These are phyloP conservation scores for Inonotus obliquus DNA, from an alignment of 1,284 basidiomycete genomes.

Conservation along the genomic window DNA sequence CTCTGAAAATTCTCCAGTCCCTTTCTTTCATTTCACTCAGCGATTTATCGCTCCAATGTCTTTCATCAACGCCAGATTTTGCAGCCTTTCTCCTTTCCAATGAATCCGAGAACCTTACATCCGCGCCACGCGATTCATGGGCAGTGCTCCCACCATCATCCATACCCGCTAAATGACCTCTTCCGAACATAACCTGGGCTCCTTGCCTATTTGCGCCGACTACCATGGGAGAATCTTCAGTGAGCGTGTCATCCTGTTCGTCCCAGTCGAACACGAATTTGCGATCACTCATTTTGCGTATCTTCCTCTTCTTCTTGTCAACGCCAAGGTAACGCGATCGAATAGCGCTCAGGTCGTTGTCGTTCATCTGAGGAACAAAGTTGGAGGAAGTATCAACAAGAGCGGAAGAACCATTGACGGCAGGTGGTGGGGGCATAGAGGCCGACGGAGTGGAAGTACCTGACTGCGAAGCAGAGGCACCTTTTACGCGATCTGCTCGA, in stretches of 20 bases:
- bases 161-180: constrained; percentile 80
- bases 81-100: constrained; percentile 80
- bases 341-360: constrained; percentile 71
- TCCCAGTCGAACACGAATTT: constrained; percentile 99
- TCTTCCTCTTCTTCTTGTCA: constrained; percentile 88
- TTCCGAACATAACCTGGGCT: constrained; percentile 82
- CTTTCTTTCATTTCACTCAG: constrained; percentile 93
- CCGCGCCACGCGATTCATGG: constrained; percentile 28
- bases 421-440: constrained; percentile 44
- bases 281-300: constrained; percentile 90
- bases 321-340: constrained; percentile 89
- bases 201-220: constrained; percentile 67
- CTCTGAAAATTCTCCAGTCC: constrained; percentile 98
- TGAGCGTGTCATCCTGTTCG: constrained; percentile 85
- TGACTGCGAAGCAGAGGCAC: constrained; percentile 27
- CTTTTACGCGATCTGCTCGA: constrained; percentile 62
- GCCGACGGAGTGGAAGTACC: constrained; percentile 29
- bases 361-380: constrained; percentile 69
- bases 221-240: constrained; percentile 58
- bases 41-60: constrained; percentile 97
- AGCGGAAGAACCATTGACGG: constrained; percentile 24
- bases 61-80: constrained; percentile 80
- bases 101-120: constrained; percentile 65
- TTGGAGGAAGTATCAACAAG: constrained; percentile 36
- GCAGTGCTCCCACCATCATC: constrained; percentile 62